phyloP scores from a whole-genome alignment of 1,284 basidiomycete species.

The Phellinidium pouzarii region DNA sequence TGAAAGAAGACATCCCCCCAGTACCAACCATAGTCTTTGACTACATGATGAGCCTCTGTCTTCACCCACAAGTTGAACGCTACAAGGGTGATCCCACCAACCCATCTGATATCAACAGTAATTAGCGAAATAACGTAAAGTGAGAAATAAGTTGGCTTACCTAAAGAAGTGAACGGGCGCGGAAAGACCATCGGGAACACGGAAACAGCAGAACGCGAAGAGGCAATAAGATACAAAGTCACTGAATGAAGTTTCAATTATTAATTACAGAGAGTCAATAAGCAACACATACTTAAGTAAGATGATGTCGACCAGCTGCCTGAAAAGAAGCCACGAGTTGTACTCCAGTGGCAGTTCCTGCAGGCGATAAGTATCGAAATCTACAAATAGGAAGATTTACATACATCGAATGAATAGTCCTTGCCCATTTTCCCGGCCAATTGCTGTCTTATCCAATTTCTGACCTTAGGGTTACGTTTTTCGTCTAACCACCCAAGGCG shows the following conservation, averaged over 20 bases:
- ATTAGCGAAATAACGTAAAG: slow-evolving; percentile 8
- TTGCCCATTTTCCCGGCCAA: slow-evolving; percentile 91
- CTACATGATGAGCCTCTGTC: slow-evolving; percentile 93
- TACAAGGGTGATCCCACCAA: slow-evolving; percentile 80
- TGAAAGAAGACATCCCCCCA: slow-evolving; percentile 99
- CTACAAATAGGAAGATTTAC: slow-evolving; percentile 23
- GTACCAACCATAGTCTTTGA: slow-evolving; percentile 93
- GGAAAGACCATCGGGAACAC: slow-evolving; percentile 75
- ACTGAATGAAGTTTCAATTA: slow-evolving; percentile 35
- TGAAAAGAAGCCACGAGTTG: slow-evolving; percentile 89
- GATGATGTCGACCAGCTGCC: slow-evolving; percentile 91
- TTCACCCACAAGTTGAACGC: slow-evolving; percentile 99
- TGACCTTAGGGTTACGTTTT: slow-evolving; percentile 52
- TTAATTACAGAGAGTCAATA: neutral
- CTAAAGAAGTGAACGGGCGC: slow-evolving; percentile 70
- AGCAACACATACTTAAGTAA: slow-evolving; percentile 75
- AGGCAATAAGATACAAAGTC: slow-evolving; percentile 94
- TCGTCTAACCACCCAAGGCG: slow-evolving; percentile 84
- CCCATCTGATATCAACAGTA: slow-evolving; percentile 54
- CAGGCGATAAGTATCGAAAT: slow-evolving; percentile 5
- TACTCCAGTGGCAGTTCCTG: slow-evolving; percentile 78
- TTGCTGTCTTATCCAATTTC: slow-evolving; percentile 82
- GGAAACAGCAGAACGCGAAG: slow-evolving; percentile 90
- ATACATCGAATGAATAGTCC: slow-evolving; percentile 87
- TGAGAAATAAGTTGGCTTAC: slow-evolving; percentile 29